These are phyloP conservation scores for Conringia planisiliqua DNA, from an alignment of 345 rosid genomes.

Conservation along the genomic window DNA sequence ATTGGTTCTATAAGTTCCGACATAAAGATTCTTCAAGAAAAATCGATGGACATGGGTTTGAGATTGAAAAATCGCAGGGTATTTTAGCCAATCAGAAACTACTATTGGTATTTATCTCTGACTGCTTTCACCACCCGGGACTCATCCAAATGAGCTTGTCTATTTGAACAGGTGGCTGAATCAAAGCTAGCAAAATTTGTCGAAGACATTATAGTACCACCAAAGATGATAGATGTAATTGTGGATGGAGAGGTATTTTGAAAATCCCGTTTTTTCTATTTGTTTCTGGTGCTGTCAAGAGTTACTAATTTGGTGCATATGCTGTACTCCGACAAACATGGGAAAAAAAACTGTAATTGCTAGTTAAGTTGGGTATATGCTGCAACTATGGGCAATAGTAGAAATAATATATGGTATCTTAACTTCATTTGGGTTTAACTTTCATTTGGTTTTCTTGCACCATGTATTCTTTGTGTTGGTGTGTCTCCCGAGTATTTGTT, in stretches of 20 bases:
- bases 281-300: background rate
- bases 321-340: background rate
- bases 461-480: background rate
- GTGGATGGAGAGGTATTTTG: constrained; percentile 94
- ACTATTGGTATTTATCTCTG: constrained; percentile 6
- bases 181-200: constrained; percentile 93
- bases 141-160: constrained; percentile 19
- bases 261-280: background rate
- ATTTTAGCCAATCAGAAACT: constrained; percentile 16
- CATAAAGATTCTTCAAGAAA: constrained; percentile 95
- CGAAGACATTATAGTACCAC: constrained; percentile 94
- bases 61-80: constrained; percentile 98
- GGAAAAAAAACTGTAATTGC: background rate
- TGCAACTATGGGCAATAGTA: background rate
- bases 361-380: background rate
- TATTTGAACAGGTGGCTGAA: constrained; percentile 75
- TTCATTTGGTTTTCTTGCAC: constrained; percentile 2
- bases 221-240: constrained; percentile 91
- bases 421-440: background rate
- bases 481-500: background rate
- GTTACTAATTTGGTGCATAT: background rate
- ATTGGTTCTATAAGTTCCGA: constrained; percentile 98
- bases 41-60: constrained; percentile 99
- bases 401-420: background rate
- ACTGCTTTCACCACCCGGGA: background rate